Evolutionary conservation across 352 stramenopile species (phyloP), one percentile per base, ranked within the genome.

Genomic region (Phytophthora pluvialis): DNA sequence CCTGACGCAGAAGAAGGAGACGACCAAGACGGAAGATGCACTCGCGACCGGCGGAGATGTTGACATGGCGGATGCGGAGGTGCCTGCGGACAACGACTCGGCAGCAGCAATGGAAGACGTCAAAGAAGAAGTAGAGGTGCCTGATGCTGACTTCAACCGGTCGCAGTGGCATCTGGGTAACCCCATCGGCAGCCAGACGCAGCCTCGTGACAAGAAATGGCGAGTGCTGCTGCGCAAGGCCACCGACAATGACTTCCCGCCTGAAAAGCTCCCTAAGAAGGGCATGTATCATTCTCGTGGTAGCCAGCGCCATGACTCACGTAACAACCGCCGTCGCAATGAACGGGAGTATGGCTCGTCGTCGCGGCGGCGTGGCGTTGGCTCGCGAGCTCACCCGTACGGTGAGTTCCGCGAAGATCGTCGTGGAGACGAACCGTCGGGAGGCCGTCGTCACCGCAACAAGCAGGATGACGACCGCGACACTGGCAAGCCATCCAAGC

Each of bases 211-310:
- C 66, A 90, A 91, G 67, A 80, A 75, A 33, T 95, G 86, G 86
- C 79, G 86, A 6, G 13, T 95, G 18, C 59, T 95, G 21, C 49
- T 95, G 49, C 84, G 86, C 42, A 80, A 77, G 28, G 86, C 86
- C 5, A 95, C 84, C 1, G 70, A 79, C 31, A 81, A 93, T 18
- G 86, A 95, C 47, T 93, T 95, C 57, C 86, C 86, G 25, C 70
- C 86, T 0, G 86, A 95, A 64, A 95, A 95, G 62, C 62, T 75
- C 9, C 67, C 80, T 36, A 91, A 90, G 59, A 78, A 80, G 59
- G 60, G 60, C 2, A 68, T 74, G 61, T 93, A 93, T 70, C 84
- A 93, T 55, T 75, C 85, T 28, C 82, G 84, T n/a, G 66, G 64
- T 38, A 73, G 53, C 28, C 63, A 74, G 26, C 66, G 51, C 36